Base-by-base conservation (phyloP, 176 grass and related monocot species). In the Secale cereale region DNA sequence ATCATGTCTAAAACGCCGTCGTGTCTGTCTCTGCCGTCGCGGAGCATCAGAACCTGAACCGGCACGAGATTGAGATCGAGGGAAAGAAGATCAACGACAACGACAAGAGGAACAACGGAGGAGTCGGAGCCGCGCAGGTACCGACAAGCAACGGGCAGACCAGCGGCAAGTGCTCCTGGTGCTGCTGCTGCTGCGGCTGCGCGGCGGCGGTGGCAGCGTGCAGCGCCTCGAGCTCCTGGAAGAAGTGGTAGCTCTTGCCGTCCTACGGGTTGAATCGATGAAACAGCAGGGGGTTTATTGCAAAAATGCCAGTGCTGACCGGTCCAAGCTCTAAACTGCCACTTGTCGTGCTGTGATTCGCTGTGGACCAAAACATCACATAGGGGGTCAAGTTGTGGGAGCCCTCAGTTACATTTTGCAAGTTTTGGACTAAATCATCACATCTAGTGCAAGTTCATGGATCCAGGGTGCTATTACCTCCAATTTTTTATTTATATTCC, bases 231-330 rank as follows among this genome's bases (percentile, higher is more conserved):
- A 94, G 89, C 71, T 98, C 84, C 5, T 82, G 82, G 48, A 98
- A 98, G 84, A 98, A 98, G 27, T 91, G 91, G 92, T 98, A 98
- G 89, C 91, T 98, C 83, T 94, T 95, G 66, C 96, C 96, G 83
- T 98, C 95, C 86, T 95, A 91, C 50, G 31, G 31, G 31, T 32
- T 32, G 31, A 32, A 32, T 32, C 31, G 31, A 32, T 32, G 31
- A 32, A 32, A 32, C 31, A 32, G 2, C 31, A 32, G 31, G 31
- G 31, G 2, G 31, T 32, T 32, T 32, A 32, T 32, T 32, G 2
- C 2, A 32, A 32, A 32, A 32, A 32, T 32, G 31, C 31, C 31
- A 32, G 31, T 32, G 31, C 31, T 32, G 31, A 32, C 31, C 31
- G 31, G 31, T 32, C 31, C 31, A 32, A 32, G 31, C 31, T 32